phyloP scores from a whole-genome alignment of 371 early-diverging fungal species.

The Encephalitozoon hellem region DNA sequence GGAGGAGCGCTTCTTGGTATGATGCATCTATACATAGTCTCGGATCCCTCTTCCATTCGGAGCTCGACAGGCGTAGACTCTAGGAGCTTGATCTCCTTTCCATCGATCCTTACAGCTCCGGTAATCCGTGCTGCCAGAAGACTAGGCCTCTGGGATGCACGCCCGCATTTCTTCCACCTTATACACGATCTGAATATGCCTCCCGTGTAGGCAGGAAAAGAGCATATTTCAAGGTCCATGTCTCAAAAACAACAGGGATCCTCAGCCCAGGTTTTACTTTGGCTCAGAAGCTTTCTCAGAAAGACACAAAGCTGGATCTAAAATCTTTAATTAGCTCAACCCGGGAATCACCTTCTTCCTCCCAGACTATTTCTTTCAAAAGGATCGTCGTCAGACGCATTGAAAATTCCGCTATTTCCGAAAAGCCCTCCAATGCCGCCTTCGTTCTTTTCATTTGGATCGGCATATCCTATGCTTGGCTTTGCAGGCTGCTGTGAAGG shows the following conservation, averaged over 20 bases:
- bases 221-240: background rate
- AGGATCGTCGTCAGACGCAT: background rate
- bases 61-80: background rate
- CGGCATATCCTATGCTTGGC: conserved; percentile 3
- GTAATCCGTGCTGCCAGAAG: background rate
- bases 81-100: background rate
- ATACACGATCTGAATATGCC: background rate
- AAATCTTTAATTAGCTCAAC: background rate
- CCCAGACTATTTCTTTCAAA: background rate
- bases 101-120: background rate
- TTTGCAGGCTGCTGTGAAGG: background rate
- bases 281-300: background rate
- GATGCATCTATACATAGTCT: background rate
- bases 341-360: background rate
- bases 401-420: background rate
- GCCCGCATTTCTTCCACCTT: background rate
- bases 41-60: background rate
- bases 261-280: background rate
- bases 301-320: background rate
- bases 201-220: background rate
- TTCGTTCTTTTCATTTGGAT: background rate
- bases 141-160: background rate
- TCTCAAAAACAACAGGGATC: background rate
- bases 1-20: background rate
- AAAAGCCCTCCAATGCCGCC: background rate